A percentile compares a stretch with the other conserved stretches of the same genome.
Conservation (phyloP, 2,329 filamentous ascomycete genomes). For the Fusarium redolens region DNA sequence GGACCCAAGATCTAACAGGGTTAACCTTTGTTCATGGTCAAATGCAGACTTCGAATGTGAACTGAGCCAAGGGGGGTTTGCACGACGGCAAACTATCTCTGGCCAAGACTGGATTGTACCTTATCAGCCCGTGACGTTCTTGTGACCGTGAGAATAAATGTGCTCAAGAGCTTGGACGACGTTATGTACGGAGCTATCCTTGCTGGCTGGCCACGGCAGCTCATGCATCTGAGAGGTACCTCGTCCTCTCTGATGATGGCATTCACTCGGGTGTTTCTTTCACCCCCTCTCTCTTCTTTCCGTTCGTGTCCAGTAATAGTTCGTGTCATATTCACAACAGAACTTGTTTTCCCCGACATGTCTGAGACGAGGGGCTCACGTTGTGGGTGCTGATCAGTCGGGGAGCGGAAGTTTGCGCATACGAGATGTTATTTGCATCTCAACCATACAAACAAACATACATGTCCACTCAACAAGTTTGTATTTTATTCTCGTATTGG, state of each 20-base stretch:
- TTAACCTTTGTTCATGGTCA: conserved; percentile 1
- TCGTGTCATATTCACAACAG: background rate
- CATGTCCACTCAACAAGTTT: background rate
- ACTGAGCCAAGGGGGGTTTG: background rate
- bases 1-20: background rate
- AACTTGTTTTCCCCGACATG: background rate
- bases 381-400: background rate
- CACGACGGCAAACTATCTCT: background rate
- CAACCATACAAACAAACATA: background rate
- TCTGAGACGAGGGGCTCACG: background rate
- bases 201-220: background rate
- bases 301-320: background rate
- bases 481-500: background rate
- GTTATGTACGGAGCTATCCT: background rate
- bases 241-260: background rate
- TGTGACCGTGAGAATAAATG: background rate
- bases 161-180: background rate
- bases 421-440: background rate
- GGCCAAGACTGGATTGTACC: background rate
- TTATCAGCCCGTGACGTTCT: background rate
- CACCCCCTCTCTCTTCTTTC: background rate
- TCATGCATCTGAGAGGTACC: background rate
- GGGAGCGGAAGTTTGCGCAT: background rate
- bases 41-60: background rate
- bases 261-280: background rate